Evolutionary conservation across 331 rosid genomes (phyloP).

Genomic region (Prunus yedoensis): DNA sequence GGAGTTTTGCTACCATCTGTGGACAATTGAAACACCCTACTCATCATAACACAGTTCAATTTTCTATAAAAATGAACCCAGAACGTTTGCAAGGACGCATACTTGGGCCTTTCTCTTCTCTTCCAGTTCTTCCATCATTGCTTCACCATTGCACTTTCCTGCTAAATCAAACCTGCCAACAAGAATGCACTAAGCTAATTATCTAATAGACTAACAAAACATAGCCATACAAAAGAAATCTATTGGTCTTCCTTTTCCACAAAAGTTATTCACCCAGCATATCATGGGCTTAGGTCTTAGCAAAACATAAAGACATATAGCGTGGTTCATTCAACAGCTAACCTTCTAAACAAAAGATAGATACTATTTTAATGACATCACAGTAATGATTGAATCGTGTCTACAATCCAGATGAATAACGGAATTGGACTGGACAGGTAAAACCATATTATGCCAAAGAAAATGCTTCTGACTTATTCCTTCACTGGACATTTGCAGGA

Average conservation of each 20-base stretch:
- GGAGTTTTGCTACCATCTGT: constrained; percentile 91
- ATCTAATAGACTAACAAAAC: not conserved
- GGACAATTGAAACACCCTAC: constrained; percentile 23
- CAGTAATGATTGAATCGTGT: too few relatives aligned
- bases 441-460: too few relatives aligned
- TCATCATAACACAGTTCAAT: constrained; percentile 20
- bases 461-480: too few relatives aligned
- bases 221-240: not conserved
- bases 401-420: too few relatives aligned
- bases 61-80: constrained; percentile 6
- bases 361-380: not conserved
- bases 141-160: constrained; percentile 62
- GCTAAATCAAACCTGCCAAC: constrained; percentile 83
- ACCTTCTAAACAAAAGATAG: not conserved
- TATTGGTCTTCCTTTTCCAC: not conserved
- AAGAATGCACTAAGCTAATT: not conserved
- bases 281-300: not conserved
- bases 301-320: not conserved
- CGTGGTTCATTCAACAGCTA: not conserved
- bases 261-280: not conserved
- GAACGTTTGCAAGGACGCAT: constrained; percentile 14
- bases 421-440: too few relatives aligned
- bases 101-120: constrained; percentile 80
- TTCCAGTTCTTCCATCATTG: constrained; percentile 67
- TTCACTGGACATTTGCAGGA: too few relatives aligned